A percentile compares a stretch with the other conserved stretches of the same genome.
phyloP scores from a whole-genome alignment of 2,329 filamentous ascomycete species.

The Fusarium floridanum region DNA sequence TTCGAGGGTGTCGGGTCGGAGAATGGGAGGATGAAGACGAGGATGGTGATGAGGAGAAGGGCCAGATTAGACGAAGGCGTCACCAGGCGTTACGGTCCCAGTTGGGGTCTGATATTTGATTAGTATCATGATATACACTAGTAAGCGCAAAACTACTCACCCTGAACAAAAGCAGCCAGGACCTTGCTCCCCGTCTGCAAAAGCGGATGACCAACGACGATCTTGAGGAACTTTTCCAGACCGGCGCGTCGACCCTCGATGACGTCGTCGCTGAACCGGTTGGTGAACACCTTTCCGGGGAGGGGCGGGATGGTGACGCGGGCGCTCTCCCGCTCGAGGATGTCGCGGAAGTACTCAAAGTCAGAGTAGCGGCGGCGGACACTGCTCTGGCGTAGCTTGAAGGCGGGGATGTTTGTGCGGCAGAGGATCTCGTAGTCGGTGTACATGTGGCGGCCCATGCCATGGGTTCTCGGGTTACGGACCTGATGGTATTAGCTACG shows the following conservation, averaged over 20 bases:
- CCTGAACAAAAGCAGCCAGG: slow-evolving; percentile 95
- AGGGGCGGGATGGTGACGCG: slow-evolving; percentile 95
- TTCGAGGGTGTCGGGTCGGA: slow-evolving; percentile 37
- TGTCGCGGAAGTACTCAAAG: slow-evolving; percentile 99
- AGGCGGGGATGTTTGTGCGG: slow-evolving; percentile 98
- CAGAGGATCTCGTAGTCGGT: slow-evolving; percentile 99
- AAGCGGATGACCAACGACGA: slow-evolving; percentile 95
- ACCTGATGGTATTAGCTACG: slow-evolving; percentile 67
- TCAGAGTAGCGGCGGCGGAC: slow-evolving; percentile 96
- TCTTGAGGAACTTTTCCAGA: slow-evolving; percentile 95
- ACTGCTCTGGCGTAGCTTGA: slow-evolving; percentile 90
- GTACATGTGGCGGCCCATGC: slow-evolving; percentile 96
- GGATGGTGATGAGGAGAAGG: slow-evolving; percentile 36
- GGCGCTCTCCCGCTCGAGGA: slow-evolving; percentile 93
- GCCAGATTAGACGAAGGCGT: slow-evolving; percentile 49
- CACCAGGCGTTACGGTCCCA: slow-evolving; percentile 95
- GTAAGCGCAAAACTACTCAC: slow-evolving; percentile 59
- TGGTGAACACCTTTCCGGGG: slow-evolving; percentile 97
- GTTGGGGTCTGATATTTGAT: slow-evolving; percentile 72
- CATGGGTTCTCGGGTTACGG: slow-evolving; percentile 92
- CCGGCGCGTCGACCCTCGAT: slow-evolving; percentile 95
- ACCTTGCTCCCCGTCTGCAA: slow-evolving; percentile 98
- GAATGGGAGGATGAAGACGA: slow-evolving; percentile 29
- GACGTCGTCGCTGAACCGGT: slow-evolving; percentile 97
- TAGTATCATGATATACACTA: neutral